Base-by-base conservation (phyloP, 2,329 filamentous ascomycete genomes). In the Penicillium sp. region DNA sequence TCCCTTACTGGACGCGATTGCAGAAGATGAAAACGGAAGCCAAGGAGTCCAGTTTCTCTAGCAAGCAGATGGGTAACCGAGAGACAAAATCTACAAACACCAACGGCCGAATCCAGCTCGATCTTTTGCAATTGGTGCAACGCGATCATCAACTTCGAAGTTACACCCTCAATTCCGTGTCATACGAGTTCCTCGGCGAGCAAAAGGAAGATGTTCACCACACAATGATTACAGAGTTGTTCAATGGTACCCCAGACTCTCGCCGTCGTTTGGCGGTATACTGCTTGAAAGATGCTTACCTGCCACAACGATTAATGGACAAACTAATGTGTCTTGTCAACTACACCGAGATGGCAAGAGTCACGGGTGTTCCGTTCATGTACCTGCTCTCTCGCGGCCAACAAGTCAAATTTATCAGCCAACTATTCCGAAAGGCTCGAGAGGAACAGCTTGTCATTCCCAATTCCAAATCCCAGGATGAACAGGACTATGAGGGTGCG, bases 181-280 rank as follows among this genome's bases (percentile, higher is more conserved):
- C 86, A 61, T 89, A 94, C 4, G 89, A 99, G 59, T 99, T 99
- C 66, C 73, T 99, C 23, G 91, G 91, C 43, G 94, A 99, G 70
- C 94, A 99, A 70, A 99, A 99, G 69, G 94, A 99, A 74, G 94
- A 99, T 73, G 94, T 99, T 2, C 94, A 99, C 68, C 87, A 99
- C 74, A 96, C 92, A 2, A 99, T 99, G 91, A 99, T 99, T 65
- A 99, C 95, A 0, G 95, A 97, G 67, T 77, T 99, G 3, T 96
- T 92, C 80, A 97, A 99, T 69, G 94, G 94, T 56, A 96, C 94
- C 0, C 86, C 92, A 0, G 94, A 99, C 69, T 96, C 93, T 4
- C 80, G 94, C 60, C 85, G 95, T 64, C 86, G 94, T 74, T 76
- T 99, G 45, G 94, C 94, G 1, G 84, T 99, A 1, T 99, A 99